A percentile compares a stretch with the other conserved stretches of the same genome.
Conservation (phyloP, 129 eudicot species). For the Artemisia annua region DNA sequence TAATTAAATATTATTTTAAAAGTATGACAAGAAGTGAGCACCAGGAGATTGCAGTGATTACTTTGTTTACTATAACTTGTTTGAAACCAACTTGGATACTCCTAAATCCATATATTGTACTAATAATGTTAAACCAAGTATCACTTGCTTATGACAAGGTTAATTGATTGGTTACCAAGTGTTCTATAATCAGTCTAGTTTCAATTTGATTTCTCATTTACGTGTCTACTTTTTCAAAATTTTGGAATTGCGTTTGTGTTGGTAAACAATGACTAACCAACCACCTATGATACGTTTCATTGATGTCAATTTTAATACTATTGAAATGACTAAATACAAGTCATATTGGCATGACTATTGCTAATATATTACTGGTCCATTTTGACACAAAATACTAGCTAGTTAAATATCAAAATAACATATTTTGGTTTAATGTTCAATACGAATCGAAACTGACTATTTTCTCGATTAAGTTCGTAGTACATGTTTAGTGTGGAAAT, state of each 20-base stretch:
- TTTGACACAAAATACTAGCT: too few species aligned
- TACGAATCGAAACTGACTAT: too few species aligned
- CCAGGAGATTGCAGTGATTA: too few species aligned
- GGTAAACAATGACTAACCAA: slow-evolving; percentile 20
- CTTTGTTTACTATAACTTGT: too few species aligned
- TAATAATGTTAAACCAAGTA: not conserved
- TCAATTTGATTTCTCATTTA: not conserved
- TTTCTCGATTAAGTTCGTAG: too few species aligned
- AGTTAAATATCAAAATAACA: too few species aligned
- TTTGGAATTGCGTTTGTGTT: not conserved
- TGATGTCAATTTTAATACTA: not conserved
- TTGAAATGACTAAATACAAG: not conserved
- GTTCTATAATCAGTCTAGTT: not conserved
- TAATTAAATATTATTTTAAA: too few species aligned
- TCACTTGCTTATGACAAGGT: not conserved
- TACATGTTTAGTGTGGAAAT: too few species aligned
- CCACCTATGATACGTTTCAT: not conserved
- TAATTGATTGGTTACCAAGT: not conserved
- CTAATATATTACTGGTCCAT: too few species aligned
- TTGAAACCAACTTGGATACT: not conserved
- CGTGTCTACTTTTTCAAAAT: not conserved
- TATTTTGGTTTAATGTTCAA: too few species aligned
- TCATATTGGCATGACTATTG: too few species aligned
- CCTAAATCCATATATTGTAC: not conserved
- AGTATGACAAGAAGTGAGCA: too few species aligned